Conservation (phyloP, 345 rosid species). For the Moricandia moricandioides region DNA sequence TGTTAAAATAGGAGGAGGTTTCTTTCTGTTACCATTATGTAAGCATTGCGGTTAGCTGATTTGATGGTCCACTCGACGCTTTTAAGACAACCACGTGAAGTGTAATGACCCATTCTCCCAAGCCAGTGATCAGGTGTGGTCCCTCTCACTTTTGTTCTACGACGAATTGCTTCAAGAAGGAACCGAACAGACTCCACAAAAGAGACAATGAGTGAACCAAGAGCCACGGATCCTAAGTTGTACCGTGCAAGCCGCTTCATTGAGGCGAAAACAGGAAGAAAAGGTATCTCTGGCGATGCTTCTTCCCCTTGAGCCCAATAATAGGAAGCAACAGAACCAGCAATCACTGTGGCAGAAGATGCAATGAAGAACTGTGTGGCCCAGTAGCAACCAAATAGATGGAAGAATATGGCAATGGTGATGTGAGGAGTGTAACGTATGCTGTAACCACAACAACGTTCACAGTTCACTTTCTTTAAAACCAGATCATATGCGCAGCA, state of each 20-base stretch:
- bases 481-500: conserved; percentile 90
- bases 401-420: conserved; percentile 80
- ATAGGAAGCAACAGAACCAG: conserved; percentile 92
- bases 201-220: conserved; percentile 82
- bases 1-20: background rate
- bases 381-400: conserved; percentile 91
- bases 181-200: conserved; percentile 91
- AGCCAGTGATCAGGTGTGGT: conserved; percentile 62
- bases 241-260: conserved; percentile 85
- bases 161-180: conserved; percentile 81
- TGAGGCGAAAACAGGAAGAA: conserved; percentile 91
- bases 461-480: conserved; percentile 73
- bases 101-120: conserved; percentile 53
- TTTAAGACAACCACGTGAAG: conserved; percentile 59
- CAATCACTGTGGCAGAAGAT: conserved; percentile 80
- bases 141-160: conserved; percentile 57
- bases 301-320: conserved; percentile 89
- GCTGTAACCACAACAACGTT: conserved; percentile 85
- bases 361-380: conserved; percentile 90
- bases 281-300: conserved; percentile 56
- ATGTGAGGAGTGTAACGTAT: conserved; percentile 92
- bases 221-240: conserved; percentile 91
- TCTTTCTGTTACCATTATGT: conserved; percentile 77
- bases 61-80: conserved; percentile 75
- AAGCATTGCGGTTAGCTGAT: conserved; percentile 91